Percentiles rank a stretch among this genome's conserved stretches.
These are phyloP conservation scores for Mycena belliarum DNA, from an alignment of 768 basidiomycete genomes.

Conservation along the genomic window DNA sequence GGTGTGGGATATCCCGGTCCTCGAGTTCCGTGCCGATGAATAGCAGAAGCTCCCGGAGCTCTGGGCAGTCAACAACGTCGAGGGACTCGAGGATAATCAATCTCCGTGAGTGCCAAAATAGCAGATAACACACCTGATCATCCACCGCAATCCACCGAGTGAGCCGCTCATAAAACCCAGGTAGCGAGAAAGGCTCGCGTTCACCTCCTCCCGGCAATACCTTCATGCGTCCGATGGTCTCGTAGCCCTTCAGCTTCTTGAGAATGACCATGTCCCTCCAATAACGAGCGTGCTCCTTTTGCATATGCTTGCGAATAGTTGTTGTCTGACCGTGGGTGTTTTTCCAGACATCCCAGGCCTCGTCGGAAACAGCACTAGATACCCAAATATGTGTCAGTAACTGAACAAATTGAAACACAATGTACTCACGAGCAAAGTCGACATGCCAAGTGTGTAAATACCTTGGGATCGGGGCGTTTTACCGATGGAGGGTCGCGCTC, in stretches of 20 bases:
- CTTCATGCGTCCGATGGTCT: not conserved
- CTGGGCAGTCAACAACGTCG: not conserved
- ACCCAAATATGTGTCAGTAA: not conserved
- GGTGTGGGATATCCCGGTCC: constrained; percentile 1
- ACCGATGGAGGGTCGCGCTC: not conserved
- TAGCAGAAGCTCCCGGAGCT: not conserved
- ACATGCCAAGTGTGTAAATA: not conserved
- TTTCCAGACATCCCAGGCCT: not conserved
- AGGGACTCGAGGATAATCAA: not conserved
- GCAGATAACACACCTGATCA: not conserved
- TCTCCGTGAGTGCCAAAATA: not conserved
- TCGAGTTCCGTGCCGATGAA: constrained; percentile 1
- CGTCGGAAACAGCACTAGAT: not conserved
- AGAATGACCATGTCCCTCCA: not conserved
- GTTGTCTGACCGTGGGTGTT: not conserved
- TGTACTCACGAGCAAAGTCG: not conserved
- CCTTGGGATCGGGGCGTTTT: not conserved
- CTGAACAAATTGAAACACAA: not conserved
- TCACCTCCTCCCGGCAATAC: not conserved
- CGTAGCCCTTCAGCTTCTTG: not conserved
- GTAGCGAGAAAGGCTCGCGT: constrained; percentile 1
- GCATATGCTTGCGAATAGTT: not conserved
- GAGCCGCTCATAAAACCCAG: not conserved
- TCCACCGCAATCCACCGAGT: not conserved
- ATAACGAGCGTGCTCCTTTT: not conserved